Conservation (phyloP, 2,329 filamentous ascomycete genomes). For the Zymoseptoria crescenta region DNA sequence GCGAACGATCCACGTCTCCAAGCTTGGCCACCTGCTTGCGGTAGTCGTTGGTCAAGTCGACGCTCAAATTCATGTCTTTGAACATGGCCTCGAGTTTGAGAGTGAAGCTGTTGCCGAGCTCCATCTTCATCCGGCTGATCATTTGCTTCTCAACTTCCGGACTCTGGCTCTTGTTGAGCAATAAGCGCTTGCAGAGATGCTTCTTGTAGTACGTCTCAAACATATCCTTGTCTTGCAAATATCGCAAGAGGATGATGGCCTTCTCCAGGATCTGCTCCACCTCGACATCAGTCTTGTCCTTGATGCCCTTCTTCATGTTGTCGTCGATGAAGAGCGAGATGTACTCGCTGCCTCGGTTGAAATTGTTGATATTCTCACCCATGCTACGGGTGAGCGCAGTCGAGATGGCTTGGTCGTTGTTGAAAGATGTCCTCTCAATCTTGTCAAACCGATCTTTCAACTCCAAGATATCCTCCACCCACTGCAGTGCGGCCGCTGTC, state of each 20-base stretch:
- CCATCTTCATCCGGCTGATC: conserved; percentile 94
- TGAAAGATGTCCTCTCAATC: conserved; percentile 67
- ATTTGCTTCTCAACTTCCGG: conserved; percentile 91
- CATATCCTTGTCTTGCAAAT: conserved; percentile 83
- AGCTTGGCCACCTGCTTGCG: conserved; percentile 58
- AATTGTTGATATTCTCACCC: conserved; percentile 84
- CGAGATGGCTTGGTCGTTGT: conserved; percentile 67
- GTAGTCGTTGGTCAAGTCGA: conserved; percentile 72
- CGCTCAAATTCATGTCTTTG: conserved; percentile 84
- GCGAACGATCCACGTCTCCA: conserved; percentile 50
- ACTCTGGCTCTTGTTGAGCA: conserved; percentile 84
- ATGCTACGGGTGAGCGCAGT: conserved; percentile 81
- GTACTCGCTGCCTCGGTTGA: conserved; percentile 76
- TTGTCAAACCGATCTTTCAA: conserved; percentile 86
- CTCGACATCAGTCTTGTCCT: conserved; percentile 83
- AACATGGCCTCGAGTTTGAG: conserved; percentile 95
- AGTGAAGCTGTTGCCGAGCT: conserved; percentile 90
- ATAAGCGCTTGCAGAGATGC: conserved; percentile 76
- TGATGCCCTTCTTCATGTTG: conserved; percentile 87
- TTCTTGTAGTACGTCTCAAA: conserved; percentile 99
- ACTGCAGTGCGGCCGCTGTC: conserved; percentile 80
- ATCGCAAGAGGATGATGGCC: conserved; percentile 78
- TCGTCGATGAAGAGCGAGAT: conserved; percentile 96
- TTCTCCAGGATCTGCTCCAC: conserved; percentile 80
- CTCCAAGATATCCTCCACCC: conserved; percentile 83